Conservation (phyloP, 495 filamentous ascomycete species). For the Aspergillus homomorphus region DNA sequence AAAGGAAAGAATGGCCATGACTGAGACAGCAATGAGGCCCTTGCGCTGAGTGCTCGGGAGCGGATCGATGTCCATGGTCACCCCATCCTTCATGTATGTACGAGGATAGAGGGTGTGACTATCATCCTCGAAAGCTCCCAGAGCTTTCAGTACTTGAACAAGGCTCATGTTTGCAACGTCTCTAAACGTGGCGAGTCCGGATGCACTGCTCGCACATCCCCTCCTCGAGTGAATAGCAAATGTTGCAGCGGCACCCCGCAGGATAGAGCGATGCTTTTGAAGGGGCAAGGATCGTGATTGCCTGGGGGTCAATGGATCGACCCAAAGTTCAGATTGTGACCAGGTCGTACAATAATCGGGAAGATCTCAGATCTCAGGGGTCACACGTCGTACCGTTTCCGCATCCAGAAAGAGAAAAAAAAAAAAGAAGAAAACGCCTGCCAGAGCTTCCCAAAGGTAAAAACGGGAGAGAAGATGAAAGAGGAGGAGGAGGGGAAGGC, state of each 20-base stretch:
- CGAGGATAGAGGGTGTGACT: conserved; percentile 24
- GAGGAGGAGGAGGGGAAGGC: conserved; percentile 2
- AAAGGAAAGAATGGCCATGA: conserved; percentile 60
- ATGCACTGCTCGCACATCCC: conserved; percentile 12
- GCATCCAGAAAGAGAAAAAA: not conserved
- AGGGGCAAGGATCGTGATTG: not conserved
- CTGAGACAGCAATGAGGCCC: conserved; percentile 53
- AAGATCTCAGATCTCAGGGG: not conserved
- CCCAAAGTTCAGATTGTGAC: not conserved
- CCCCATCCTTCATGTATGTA: conserved; percentile 13
- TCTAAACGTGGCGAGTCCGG: not conserved
- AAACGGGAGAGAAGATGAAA: conserved; percentile 1
- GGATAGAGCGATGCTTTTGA: not conserved
- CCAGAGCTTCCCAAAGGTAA: not conserved
- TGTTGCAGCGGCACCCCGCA: conserved; percentile 1
- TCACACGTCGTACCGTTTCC: not conserved
- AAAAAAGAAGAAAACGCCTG: not conserved
- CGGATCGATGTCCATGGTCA: conserved; percentile 36
- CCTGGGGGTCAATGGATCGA: not conserved
- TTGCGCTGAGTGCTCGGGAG: conserved; percentile 47
- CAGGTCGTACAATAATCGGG: not conserved
- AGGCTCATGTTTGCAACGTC: conserved; percentile 26
- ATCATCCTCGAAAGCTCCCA: conserved; percentile 17
- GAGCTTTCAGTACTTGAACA: conserved; percentile 19
- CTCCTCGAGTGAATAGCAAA: not conserved